Conservation (phyloP, 2,329 filamentous ascomycete genomes). For the Colletotrichum abscissum region DNA sequence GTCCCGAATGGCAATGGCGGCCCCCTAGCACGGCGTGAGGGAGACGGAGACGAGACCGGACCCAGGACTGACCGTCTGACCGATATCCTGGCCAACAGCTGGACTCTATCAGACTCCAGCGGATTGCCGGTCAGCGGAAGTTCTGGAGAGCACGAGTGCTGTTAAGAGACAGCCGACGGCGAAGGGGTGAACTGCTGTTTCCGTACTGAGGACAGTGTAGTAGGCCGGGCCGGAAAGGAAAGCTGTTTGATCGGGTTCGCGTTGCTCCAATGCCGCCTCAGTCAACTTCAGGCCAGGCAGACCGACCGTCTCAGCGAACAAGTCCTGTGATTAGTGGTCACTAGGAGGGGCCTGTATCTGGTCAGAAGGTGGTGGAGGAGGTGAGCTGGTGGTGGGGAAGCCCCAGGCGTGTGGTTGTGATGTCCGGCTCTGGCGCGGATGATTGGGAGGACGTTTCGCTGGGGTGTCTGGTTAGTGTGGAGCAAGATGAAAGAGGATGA, state of each 20-base stretch:
- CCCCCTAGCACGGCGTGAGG: constrained; percentile 22
- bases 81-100: constrained; percentile 3
- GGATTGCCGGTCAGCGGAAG: neutral
- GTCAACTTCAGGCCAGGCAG: constrained; percentile 22
- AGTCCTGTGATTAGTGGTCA: constrained; percentile 33
- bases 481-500: neutral
- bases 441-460: constrained; percentile 23
- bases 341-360: constrained; percentile 30
- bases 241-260: constrained; percentile 11
- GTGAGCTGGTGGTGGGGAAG: constrained; percentile 8
- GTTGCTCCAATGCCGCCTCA: constrained; percentile 16
- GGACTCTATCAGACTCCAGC: neutral
- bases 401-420: constrained; percentile 7
- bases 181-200: neutral
- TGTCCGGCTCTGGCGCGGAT: constrained; percentile 9
- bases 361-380: constrained; percentile 8
- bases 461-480: neutral
- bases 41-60: constrained; percentile 18
- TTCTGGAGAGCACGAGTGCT: neutral
- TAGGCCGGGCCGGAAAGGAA: neutral
- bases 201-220: neutral
- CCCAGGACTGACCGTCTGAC: neutral
- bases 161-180: neutral
- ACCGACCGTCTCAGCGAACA: constrained; percentile 15
- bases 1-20: constrained; percentile 26